These are phyloP conservation scores for Fusarium palustre DNA, from an alignment of 2,329 filamentous ascomycete species.

Conservation along the genomic window DNA sequence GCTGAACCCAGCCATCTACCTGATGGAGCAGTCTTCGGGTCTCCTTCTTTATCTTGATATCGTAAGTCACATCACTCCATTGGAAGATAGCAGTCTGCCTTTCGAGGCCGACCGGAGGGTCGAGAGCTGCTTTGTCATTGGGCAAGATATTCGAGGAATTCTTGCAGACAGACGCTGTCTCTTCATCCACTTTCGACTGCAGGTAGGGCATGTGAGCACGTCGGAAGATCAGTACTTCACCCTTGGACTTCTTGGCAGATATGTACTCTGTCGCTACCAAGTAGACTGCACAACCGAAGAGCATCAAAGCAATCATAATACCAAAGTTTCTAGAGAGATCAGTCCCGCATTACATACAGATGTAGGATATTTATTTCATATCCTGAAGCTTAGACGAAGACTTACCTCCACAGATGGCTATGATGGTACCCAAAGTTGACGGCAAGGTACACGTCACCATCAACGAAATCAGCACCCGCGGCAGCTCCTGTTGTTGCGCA, in stretches of 20 bases:
- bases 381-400: no score
- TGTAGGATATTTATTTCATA: no score
- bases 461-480: slow-evolving; percentile 64
- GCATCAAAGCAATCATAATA: slow-evolving; percentile 64
- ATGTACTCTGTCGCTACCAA: slow-evolving; percentile 62
- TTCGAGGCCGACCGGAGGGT: slow-evolving; percentile 30
- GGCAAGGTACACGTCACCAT: slow-evolving; percentile 70
- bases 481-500: slow-evolving; percentile 66
- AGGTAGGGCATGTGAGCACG: slow-evolving; percentile 51
- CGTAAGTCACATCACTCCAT: slow-evolving; percentile 82
- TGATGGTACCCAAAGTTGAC: slow-evolving; percentile 67
- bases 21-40: slow-evolving; percentile 79
- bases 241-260: slow-evolving; percentile 66
- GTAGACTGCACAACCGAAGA: slow-evolving; percentile 62
- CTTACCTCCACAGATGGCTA: slow-evolving; percentile 63
- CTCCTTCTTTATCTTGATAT: slow-evolving; percentile 79
- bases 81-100: slow-evolving; percentile 79
- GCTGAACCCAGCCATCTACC: slow-evolving; percentile 90
- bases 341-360: neutral
- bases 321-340: slow-evolving; percentile 46
- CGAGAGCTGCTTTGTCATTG: neutral
- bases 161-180: slow-evolving; percentile 22
- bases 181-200: slow-evolving; percentile 11
- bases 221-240: slow-evolving; percentile 70
- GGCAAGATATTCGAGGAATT: neutral